phyloP scores from a whole-genome alignment of 768 basidiomycete genomes.

The Russula dissimulans region DNA sequence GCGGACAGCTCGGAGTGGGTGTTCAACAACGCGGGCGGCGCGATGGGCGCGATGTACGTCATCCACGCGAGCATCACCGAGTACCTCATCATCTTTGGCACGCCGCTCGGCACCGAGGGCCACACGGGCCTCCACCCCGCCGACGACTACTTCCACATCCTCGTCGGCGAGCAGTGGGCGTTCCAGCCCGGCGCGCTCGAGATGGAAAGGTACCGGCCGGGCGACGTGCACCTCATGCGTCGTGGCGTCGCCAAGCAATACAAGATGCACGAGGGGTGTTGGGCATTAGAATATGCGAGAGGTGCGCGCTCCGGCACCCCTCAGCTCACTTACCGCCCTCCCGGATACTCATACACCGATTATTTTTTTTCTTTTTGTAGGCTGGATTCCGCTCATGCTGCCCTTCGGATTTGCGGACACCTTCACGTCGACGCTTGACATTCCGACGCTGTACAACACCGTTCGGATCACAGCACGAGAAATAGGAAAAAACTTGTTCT shows the following conservation, averaged over 20 bases:
- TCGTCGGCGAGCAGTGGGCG: slow-evolving; percentile 92
- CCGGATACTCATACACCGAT: not conserved
- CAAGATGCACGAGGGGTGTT: slow-evolving; percentile 95
- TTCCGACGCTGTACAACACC: slow-evolving; percentile 74
- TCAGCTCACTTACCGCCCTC: not conserved
- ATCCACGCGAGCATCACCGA: slow-evolving; percentile 96
- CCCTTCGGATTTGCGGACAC: slow-evolving; percentile 88
- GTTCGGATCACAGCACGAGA: slow-evolving; percentile 70
- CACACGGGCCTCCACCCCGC: slow-evolving; percentile 91
- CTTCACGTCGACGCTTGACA: slow-evolving; percentile 81
- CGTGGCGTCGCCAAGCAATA: slow-evolving; percentile 90
- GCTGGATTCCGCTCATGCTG: slow-evolving; percentile 96
- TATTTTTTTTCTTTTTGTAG: slow-evolving; percentile 32
- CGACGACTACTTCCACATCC: slow-evolving; percentile 97
- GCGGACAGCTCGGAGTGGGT: slow-evolving; percentile 75
- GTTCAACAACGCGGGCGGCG: slow-evolving; percentile 95
- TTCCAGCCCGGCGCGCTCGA: slow-evolving; percentile 72
- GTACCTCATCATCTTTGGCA: slow-evolving; percentile 93
- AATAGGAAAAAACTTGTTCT: slow-evolving; percentile 69
- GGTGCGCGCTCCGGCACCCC: slow-evolving; percentile 41
- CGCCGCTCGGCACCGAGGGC: slow-evolving; percentile 94
- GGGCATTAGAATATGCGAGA: slow-evolving; percentile 89
- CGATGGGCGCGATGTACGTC: slow-evolving; percentile 97
- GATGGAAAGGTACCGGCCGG: slow-evolving; percentile 79
- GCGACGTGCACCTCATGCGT: slow-evolving; percentile 75